Evolutionary conservation across 192 early-diverging fungal genomes (phyloP), one percentile per base, ranked within the genome.

Genomic region (Backusella luteola): DNA sequence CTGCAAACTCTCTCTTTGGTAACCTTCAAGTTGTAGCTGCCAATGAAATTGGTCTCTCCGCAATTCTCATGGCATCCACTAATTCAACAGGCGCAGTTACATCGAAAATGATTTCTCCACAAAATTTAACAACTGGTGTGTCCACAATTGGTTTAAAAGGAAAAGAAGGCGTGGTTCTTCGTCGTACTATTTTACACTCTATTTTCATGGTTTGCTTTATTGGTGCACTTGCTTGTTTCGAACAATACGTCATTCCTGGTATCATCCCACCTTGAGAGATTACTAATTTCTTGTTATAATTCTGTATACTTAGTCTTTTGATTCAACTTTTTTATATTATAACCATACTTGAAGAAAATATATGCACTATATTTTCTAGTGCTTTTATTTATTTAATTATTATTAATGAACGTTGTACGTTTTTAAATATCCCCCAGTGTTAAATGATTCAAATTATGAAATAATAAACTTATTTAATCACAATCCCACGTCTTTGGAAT

Each of bases 21-120:
- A 83, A 83, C 63, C 63, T 83, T n/a, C 82, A 83, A 59, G 82
- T 83, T 4, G 82, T 83, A 2, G 82, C 82, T 44, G 82, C 82
- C 36, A 72, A 76, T 74, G 26, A 80, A 46, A 80, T 83, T 32
- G 82, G 82, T 34, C 44, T 83, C 8, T 80, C 78, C 14, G 49
- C 77, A 2, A 69, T 83, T 34, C 52, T 83, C n/a, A 83, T 83
- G 82, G 82, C 82, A 23, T 63, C 76, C 21, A 79, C 82, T n/a
- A 83, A 83, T 38, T 80, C 78, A 6, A 41, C 71, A 26, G 82
- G 82, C 12, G 82, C 78, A 12, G 73, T 83, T 49, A 74, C 71
- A 8, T 76, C 74, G 8, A 83, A 83, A 44, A 83, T 83, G 82
- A 83, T 83, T 34, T 79, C 77, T 7, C 82, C 82, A 34, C 82